phyloP scores from a whole-genome alignment of 352 stramenopile genomes.

The Pythium vanterpoolii region DNA sequence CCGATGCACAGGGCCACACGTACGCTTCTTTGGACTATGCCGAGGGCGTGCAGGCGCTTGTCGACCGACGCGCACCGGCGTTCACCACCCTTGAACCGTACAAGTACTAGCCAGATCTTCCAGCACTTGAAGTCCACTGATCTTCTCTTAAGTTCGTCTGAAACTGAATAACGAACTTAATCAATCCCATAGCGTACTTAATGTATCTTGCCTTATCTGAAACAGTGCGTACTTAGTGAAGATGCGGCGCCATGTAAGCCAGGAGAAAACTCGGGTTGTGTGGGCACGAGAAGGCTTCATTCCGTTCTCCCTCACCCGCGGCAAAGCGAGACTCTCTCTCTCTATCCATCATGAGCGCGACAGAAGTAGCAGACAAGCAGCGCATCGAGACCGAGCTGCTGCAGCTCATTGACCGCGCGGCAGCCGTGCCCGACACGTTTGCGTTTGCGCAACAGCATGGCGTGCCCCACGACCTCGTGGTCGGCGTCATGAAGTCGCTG shows the following conservation, averaged over 20 bases:
- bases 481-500: conserved; percentile 96
- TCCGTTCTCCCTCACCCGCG: neutral
- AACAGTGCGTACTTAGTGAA: conserved; percentile 5
- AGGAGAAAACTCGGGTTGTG: conserved; percentile 16
- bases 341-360: conserved; percentile 31
- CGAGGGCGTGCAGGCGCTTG: conserved; percentile 75
- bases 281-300: conserved; percentile 8
- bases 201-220: neutral
- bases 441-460: conserved; percentile 67
- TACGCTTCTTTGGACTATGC: conserved; percentile 78
- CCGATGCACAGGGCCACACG: conserved; percentile 75
- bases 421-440: conserved; percentile 76
- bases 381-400: conserved; percentile 68
- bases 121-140: neutral
- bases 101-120: no score
- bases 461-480: conserved; percentile 91
- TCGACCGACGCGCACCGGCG: conserved; percentile 48
- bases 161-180: conserved; percentile 1
- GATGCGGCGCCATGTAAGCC: conserved; percentile 5
- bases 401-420: conserved; percentile 41
- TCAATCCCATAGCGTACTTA: neutral
- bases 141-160: neutral
- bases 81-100: conserved; percentile 55
- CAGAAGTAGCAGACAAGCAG: conserved; percentile 59
- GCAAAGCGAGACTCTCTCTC: neutral